Conservation (phyloP, 148 eudicot genomes). For the Fagopyrum tataricum region DNA sequence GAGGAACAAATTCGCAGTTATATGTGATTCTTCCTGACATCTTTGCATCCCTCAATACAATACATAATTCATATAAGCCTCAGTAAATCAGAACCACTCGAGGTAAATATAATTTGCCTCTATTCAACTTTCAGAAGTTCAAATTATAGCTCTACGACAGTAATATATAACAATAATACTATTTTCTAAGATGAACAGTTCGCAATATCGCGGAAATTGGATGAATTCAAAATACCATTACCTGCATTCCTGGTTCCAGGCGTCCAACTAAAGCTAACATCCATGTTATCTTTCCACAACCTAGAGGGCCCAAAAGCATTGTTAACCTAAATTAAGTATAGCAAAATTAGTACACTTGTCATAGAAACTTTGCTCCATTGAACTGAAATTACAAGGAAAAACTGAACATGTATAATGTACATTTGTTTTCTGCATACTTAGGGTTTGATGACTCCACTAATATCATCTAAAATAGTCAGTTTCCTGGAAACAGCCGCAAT, state of each 20-base stretch:
- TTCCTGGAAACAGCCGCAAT: slow-evolving; percentile 52
- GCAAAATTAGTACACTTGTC: slow-evolving; percentile 3
- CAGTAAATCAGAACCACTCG: background rate
- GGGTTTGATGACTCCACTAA: slow-evolving; percentile 84
- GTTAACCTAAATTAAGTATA: slow-evolving; percentile 46
- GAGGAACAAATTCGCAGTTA: slow-evolving; percentile 95
- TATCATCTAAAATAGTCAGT: slow-evolving; percentile 68
- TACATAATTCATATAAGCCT: background rate
- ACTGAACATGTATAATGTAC: background rate
- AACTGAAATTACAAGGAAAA: no score
- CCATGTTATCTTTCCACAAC: slow-evolving; percentile 89
- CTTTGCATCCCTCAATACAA: slow-evolving; percentile 48
- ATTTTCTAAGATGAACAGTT: background rate
- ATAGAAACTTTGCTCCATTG: background rate
- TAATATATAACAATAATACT: background rate
- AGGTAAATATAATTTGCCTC: slow-evolving; percentile 1
- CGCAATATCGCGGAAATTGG: background rate
- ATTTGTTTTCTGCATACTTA: slow-evolving; percentile 35
- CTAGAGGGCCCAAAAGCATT: slow-evolving; percentile 91
- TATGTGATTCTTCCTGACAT: slow-evolving; percentile 87
- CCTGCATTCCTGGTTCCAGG: slow-evolving; percentile 72
- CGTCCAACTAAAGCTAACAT: slow-evolving; percentile 91
- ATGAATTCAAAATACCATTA: slow-evolving; percentile 22
- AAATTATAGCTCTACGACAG: background rate
- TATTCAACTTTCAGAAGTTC: background rate